Evolutionary conservation across 768 basidiomycete genomes (phyloP).

Genomic region (Mycena pura): DNA sequence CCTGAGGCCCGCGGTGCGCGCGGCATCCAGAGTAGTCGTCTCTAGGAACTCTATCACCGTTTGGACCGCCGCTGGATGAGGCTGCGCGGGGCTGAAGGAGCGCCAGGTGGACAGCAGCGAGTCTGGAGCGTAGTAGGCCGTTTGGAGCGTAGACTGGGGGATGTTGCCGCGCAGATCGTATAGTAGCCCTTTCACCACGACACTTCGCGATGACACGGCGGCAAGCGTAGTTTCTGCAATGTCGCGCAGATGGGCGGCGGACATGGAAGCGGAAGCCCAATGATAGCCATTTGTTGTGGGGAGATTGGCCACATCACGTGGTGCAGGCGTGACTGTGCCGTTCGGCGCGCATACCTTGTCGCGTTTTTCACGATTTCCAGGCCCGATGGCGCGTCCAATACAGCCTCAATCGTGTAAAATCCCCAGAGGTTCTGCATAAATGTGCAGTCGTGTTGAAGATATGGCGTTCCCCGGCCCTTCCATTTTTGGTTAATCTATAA

Average conservation of each 20-base stretch:
- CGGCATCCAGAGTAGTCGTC: conserved; percentile 69
- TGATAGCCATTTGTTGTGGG: no score
- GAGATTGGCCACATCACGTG: no score
- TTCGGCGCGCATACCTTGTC: no score
- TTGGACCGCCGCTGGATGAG: conserved; percentile 3
- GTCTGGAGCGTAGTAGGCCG: conserved; percentile 60
- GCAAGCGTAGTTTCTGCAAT: conserved; percentile 19
- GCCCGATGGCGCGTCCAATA: no score
- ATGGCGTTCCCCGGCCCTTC: no score
- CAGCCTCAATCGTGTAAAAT: no score
- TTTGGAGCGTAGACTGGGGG: conserved; percentile 44
- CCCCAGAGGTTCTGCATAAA: no score
- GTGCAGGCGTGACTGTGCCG: no score
- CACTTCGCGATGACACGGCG: conserved; percentile 1
- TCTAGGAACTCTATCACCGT: conserved; percentile 58
- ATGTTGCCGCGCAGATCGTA: conserved; percentile 37
- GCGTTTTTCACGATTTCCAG: no score
- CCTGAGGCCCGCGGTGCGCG: conserved; percentile 40
- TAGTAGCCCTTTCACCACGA: conserved; percentile 33
- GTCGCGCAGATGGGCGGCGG: not conserved
- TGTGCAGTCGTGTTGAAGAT: no score
- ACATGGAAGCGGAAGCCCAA: not conserved
- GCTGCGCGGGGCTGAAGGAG: conserved; percentile 17
- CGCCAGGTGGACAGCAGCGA: conserved; percentile 56
- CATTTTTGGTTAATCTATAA: no score